Percentiles rank a stretch among this genome's conserved stretches.
Evolutionary conservation across 2,329 filamentous ascomycete genomes (phyloP).

Genomic region (Ceratocystis cacaofunesta): DNA sequence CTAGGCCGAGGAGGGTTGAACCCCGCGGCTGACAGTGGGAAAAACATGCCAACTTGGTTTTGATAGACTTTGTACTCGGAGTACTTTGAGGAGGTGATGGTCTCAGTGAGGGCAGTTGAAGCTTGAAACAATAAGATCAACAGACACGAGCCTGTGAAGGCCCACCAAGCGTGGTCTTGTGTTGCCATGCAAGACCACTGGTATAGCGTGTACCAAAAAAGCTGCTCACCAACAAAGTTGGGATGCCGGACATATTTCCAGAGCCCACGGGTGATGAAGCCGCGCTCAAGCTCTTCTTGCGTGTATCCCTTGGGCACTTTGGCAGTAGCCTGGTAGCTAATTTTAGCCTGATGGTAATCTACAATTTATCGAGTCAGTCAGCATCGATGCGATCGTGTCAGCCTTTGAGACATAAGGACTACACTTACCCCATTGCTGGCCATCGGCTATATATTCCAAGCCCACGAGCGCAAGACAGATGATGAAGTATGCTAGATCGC

Average conservation of each 20-base stretch:
- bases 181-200: slow-evolving; percentile 72
- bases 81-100: slow-evolving; percentile 69
- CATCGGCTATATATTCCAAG: slow-evolving; percentile 70
- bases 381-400: neutral
- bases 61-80: slow-evolving; percentile 78
- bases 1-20: slow-evolving; percentile 29
- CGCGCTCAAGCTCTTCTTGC: slow-evolving; percentile 69
- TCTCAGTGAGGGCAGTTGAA: slow-evolving; percentile 77
- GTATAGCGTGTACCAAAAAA: slow-evolving; percentile 78
- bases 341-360: slow-evolving; percentile 73
- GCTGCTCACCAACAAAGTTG: slow-evolving; percentile 87
- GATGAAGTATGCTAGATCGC: slow-evolving; percentile 35
- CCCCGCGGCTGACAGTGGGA: slow-evolving; percentile 42
- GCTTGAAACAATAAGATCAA: slow-evolving; percentile 76
- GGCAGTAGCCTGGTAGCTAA: slow-evolving; percentile 55
- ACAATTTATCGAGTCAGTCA: neutral
- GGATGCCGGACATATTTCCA: slow-evolving; percentile 85
- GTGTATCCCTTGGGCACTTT: slow-evolving; percentile 51
- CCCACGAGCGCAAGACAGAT: slow-evolving; percentile 37
- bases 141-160: slow-evolving; percentile 49
- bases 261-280: slow-evolving; percentile 71
- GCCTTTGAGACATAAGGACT: too few relatives aligned
- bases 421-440: slow-evolving; percentile 70
- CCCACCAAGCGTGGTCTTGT: slow-evolving; percentile 62
- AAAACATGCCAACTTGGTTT: slow-evolving; percentile 64